These are phyloP conservation scores for Micractinium conductrix DNA, from an alignment of 139 green algal species.

Conservation along the genomic window DNA sequence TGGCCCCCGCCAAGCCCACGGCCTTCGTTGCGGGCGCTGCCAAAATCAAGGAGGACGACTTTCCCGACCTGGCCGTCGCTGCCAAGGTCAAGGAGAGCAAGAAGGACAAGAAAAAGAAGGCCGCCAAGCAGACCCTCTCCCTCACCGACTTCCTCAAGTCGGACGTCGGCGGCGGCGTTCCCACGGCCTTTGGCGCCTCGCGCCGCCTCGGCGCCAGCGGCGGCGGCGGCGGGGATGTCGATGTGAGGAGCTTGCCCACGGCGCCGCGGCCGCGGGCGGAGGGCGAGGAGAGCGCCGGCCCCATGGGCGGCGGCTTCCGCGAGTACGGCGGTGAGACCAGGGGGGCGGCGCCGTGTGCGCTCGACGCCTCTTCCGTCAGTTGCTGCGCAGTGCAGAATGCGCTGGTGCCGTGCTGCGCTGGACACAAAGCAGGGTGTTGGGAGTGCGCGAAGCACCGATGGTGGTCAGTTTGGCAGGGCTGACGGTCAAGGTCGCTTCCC, in stretches of 20 bases:
- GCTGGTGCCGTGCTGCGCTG: too few relatives aligned
- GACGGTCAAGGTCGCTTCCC: too few relatives aligned
- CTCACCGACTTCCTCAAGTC: slow-evolving; percentile 74
- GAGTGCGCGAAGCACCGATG: too few relatives aligned
- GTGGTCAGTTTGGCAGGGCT: too few relatives aligned
- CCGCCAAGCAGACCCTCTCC: slow-evolving; percentile 58
- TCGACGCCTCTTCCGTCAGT: too few relatives aligned
- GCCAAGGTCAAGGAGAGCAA: slow-evolving; percentile 59
- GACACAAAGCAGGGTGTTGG: too few relatives aligned
- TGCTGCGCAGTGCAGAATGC: too few relatives aligned
- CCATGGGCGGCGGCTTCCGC: slow-evolving; percentile 78
- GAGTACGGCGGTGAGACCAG: slow-evolving; percentile 79
- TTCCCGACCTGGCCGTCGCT: slow-evolving; percentile 71
- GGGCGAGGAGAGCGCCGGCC: slow-evolving; percentile 47
- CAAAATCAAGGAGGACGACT: slow-evolving; percentile 52
- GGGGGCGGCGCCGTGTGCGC: too few relatives aligned
- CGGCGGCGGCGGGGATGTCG: slow-evolving; percentile 43
- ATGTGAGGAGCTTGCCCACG: slow-evolving; percentile 68
- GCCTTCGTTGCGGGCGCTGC: background rate
- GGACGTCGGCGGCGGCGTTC: slow-evolving; percentile 12
- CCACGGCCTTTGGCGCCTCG: background rate
- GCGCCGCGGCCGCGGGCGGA: slow-evolving; percentile 55
- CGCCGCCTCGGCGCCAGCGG: background rate
- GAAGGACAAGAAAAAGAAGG: slow-evolving; percentile 75
- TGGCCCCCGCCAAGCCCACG: background rate